phyloP scores from a whole-genome alignment of 73 alveolate species.

The Tetrahymena malaccensis region DNA sequence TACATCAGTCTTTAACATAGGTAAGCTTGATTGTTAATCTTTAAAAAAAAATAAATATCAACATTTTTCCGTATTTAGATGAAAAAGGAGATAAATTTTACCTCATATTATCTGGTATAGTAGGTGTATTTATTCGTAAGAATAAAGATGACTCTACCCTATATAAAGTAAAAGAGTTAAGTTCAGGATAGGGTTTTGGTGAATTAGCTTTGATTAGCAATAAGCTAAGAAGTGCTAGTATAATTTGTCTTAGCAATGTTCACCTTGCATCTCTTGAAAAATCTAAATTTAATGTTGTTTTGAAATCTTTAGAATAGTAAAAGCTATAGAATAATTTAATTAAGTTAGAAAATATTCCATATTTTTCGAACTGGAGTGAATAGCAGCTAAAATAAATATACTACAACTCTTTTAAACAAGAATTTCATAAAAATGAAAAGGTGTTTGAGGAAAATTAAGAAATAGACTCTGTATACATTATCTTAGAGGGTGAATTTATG shows the following conservation, averaged over 20 bases:
- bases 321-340: background rate
- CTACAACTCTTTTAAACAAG: background rate
- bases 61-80: background rate
- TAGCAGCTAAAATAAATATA: background rate
- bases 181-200: background rate
- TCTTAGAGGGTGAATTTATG: background rate
- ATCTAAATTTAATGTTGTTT: background rate
- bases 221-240: background rate
- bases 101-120: background rate
- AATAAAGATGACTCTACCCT: background rate
- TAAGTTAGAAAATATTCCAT: background rate
- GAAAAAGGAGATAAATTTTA: background rate
- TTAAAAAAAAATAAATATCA: no score
- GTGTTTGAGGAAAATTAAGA: background rate
- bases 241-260: background rate
- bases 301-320: background rate
- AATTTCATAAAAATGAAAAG: background rate
- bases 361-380: background rate
- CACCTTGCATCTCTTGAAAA: background rate
- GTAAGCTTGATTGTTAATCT: background rate
- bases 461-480: background rate
- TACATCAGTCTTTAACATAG: background rate
- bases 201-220: background rate
- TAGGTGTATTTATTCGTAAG: background rate
- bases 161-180: background rate